Evolutionary conservation across 2,329 filamentous ascomycete species (phyloP), one percentile per base, ranked within the genome.

Genomic region (Aschersonia sp.): DNA sequence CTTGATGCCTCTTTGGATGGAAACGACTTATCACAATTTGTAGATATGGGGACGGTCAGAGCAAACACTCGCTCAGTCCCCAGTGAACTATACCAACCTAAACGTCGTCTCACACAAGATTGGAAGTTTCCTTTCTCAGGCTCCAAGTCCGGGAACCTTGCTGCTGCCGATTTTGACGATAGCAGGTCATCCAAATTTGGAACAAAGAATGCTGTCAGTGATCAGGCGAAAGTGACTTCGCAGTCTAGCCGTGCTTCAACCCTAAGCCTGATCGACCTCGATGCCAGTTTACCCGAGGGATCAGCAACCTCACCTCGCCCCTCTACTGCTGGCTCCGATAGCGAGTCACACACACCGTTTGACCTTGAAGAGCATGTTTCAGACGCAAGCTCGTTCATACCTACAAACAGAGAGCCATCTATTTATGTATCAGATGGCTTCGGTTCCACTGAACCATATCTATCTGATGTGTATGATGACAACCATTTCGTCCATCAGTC

Each of bases 291-390:
- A 50, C 64, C 73, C 63, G 69, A 37, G 65, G 68, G 0, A 73
- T 79, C 32, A 22, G 22, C 22, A 22, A 22, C 22, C 22, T 22
- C 22, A 22, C 22, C 22, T 22, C 59, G 68, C 12, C 67, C 71
- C 0, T 77, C 76, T 2, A 79, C 75, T 1, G 75, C 76, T 6
- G 72, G 77, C 57, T 81, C 77, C 1, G 75, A 79, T 49, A 72
- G 67, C 9, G 69, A 59, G 2, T 77, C 74, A 0, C 66, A 69
- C 10, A 69, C 66, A 2, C 76, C 77, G 0, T 82, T 82, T 49
- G 75, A 80, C 47, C 66, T 81, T 2, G 78, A 82, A 57, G 70
- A 73, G n/a, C 77, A 80, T 53, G 66, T 74, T 1, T 78, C 75
- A 1, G 61, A 77, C 2, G 76, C 77, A 51, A 22, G 63, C 9